Conservation (phyloP, 2,329 filamentous ascomycete genomes). For the Aspergillus proliferans region DNA sequence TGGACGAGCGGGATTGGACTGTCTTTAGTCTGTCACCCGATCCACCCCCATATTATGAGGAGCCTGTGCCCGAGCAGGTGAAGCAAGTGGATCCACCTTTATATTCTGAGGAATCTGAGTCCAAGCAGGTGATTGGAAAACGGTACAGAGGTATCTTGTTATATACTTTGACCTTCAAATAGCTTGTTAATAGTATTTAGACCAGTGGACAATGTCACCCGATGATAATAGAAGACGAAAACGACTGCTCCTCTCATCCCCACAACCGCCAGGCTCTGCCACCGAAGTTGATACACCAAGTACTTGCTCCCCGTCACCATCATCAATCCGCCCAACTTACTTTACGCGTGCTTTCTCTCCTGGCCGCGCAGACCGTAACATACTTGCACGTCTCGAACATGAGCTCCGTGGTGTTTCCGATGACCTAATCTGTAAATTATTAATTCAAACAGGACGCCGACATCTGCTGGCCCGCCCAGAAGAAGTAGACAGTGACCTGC, state of each 20-base stretch:
- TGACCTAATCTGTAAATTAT: conserved; percentile 9
- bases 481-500: conserved; percentile 6
- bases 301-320: too few relatives aligned
- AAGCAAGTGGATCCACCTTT: too few relatives aligned
- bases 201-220: too few relatives aligned
- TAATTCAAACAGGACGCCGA: conserved; percentile 11
- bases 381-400: conserved; percentile 9
- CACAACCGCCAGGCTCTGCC: conserved; percentile 8
- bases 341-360: conserved; percentile 11
- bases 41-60: too few relatives aligned
- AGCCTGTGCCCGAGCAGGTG: too few relatives aligned
- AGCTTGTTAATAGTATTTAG: too few relatives aligned
- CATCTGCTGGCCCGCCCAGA: conserved; percentile 13
- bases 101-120: too few relatives aligned
- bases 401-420: conserved; percentile 12
- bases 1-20: too few relatives aligned
- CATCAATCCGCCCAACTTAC: conserved; percentile 3
- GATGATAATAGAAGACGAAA: conserved; percentile 8
- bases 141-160: too few relatives aligned
- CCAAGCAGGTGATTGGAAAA: too few relatives aligned
- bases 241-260: conserved; percentile 10
- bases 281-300: conserved; percentile 14
- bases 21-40: too few relatives aligned
- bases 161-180: too few relatives aligned
- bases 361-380: conserved; percentile 4